Base-by-base conservation (phyloP, 164 flowering plant genomes). In the Saururus chinensis region DNA sequence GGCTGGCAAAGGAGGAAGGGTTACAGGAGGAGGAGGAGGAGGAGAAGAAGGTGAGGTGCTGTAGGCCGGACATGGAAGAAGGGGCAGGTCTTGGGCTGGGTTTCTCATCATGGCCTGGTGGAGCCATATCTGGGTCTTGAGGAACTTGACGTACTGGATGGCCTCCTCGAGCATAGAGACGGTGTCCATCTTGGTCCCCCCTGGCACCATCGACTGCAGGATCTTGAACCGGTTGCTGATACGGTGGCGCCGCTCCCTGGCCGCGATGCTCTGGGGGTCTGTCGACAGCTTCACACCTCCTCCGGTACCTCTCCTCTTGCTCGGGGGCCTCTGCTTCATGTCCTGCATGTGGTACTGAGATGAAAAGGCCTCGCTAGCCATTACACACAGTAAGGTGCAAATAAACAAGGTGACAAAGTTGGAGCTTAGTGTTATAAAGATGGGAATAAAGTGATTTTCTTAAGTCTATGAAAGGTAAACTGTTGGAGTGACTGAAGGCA, bases 231-330 rank as follows among this genome's bases (percentile, higher is more conserved):
- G 56, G 56, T 84, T 84, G 41, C 97, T 87, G 53, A 90, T 90
- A 0, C 97, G 62, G 67, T 84, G 92, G 70, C 97, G 59, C 71
- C 97, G 73, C 56, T 84, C 75, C 55, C 97, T 57, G 0, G 97
- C 92, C 13, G 95, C 95, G 56, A 90, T 82, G 56, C 97, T 86
- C 63, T 90, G 97, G 19, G 97, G 95, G 66, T 87, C 97, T 0
- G 85, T 87, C 16, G 96, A 89, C 0, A 89, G 79, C 80, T 70
- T 83, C 74, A 71, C 67, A 12, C 63, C 76, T 51, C 22, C 73
- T 60, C 41, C 61, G 62, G 61, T 57, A 65, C 52, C 56, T 56
- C 41, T 59, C 60, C 70, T 24, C 23, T 55, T 55, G 19, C 30
- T 55, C 17, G 24, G 24, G 8, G 19, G 14, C 58, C 58, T 55